Evolutionary conservation across 164 flowering plant genomes (phyloP), one percentile per base, ranked within the genome.

Genomic region (Buxus sempervirens): DNA sequence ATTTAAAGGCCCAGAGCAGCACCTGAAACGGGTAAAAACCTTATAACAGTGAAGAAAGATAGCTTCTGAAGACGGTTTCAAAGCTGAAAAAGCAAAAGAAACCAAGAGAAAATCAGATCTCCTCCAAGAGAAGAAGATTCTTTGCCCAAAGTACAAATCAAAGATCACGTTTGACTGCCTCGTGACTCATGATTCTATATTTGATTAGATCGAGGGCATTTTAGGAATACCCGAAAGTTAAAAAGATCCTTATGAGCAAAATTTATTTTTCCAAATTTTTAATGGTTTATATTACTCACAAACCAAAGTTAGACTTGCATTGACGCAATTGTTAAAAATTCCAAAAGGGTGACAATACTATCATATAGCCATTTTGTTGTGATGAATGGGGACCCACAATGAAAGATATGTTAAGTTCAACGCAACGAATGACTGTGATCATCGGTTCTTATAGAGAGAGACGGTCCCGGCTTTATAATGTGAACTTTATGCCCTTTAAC

Each of bases 151-250:
- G 76, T 72, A 70, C 66, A 70, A 69, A 76, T 77, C 69, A 69
- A 79, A 77, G 66, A 75, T 75, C 65, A 49, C 72, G 77, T 77
- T 79, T 77, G 84, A 77, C 80, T 77, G 81, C 79, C 77, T 76
- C 76, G 67, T 73, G 68, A 6, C 18, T 67, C 69, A 41, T 66
- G 36, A 58, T 59, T 38, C 55, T 45, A n/a, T 22, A 67, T 38
- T 67, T 23, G 28, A 9, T 56, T 57, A 15, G 22, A 56, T 14
- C 13, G 25, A 67, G 57, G 71, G n/a, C 26, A 27, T 23, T 60
- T 60, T 68, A 49, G 58, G 63, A 60, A 36, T 20, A 36, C 7
- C 32, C 25, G 3, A 58, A 58, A 24, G 26, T 25, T 12, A 23
- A 4, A 7, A 15, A 13, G 26, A 41, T 41, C 32, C 63, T 36